Percentiles rank a stretch among this genome's conserved stretches.
Conservation (phyloP, 352 stramenopile species). For the Globisporangium paroecandrum region DNA sequence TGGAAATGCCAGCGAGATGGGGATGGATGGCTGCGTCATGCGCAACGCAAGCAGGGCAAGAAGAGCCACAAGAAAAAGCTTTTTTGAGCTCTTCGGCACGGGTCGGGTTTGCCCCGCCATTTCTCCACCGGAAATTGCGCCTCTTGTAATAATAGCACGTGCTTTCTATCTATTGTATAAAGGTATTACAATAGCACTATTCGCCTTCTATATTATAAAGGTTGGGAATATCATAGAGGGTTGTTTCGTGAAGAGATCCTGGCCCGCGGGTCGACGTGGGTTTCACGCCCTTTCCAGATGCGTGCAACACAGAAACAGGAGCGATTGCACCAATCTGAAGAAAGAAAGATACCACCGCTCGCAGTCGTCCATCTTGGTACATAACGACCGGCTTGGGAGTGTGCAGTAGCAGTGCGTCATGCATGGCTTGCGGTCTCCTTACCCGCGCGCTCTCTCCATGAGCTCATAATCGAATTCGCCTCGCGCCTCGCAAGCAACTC, state of each 20-base stretch:
- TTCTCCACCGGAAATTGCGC: neutral
- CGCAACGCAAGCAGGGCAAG: neutral
- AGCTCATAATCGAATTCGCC: slow-evolving; percentile 33
- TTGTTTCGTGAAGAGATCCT: neutral
- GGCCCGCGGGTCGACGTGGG: neutral
- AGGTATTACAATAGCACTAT: neutral
- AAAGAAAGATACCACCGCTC: neutral
- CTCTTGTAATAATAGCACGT: neutral
- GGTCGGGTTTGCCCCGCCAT: neutral
- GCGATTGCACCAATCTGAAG: neutral
- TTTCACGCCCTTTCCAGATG: neutral
- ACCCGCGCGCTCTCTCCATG: neutral
- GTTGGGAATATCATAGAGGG: neutral
- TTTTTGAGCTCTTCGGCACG: neutral
- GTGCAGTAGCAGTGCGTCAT: no score
- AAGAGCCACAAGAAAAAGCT: slow-evolving; percentile 12
- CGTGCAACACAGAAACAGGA: neutral
- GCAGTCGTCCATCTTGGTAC: neutral
- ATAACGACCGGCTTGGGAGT: neutral
- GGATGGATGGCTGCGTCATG: neutral
- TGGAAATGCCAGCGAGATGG: slow-evolving; percentile 7
- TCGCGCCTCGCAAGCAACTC: slow-evolving; percentile 19
- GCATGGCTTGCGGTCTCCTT: no score
- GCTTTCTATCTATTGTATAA: neutral
- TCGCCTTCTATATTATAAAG: neutral